phyloP scores from a whole-genome alignment of 129 eudicot species.

The Centaurea solstitialis region DNA sequence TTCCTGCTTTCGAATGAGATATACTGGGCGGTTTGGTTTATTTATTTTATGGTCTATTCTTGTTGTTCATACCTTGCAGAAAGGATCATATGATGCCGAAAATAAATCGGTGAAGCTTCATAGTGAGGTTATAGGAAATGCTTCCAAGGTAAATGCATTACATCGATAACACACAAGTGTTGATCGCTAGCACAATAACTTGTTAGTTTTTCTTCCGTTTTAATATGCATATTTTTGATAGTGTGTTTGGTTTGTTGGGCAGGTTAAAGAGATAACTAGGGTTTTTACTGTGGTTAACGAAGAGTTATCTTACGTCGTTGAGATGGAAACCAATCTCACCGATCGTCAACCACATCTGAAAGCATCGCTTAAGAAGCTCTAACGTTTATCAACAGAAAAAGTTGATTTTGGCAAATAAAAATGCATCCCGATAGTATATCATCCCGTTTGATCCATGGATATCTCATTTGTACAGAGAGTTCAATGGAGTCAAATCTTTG shows the following conservation, averaged over 20 bases:
- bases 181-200: not conserved
- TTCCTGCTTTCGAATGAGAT: not conserved
- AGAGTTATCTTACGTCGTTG: constrained; percentile 58
- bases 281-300: constrained; percentile 51
- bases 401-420: too few relatives aligned
- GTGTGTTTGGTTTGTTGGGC: constrained; percentile 17
- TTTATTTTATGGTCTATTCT: not conserved
- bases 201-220: not conserved
- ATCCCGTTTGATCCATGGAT: constrained; percentile 21
- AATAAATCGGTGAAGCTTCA: constrained; percentile 63
- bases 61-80: constrained; percentile 32
- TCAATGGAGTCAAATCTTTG: not conserved
- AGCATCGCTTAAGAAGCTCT: constrained; percentile 61
- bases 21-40: not conserved
- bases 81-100: constrained; percentile 56
- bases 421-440: too few relatives aligned
- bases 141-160: constrained; percentile 58
- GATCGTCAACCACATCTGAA: constrained; percentile 58
- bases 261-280: constrained; percentile 68
- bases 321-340: constrained; percentile 57
- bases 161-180: not conserved
- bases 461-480: not conserved
- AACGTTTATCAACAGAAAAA: not conserved
- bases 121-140: constrained; percentile 77
- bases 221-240: not conserved